These are phyloP conservation scores for Cocos nucifera DNA, from an alignment of 176 grass and related monocot species.

Conservation along the genomic window DNA sequence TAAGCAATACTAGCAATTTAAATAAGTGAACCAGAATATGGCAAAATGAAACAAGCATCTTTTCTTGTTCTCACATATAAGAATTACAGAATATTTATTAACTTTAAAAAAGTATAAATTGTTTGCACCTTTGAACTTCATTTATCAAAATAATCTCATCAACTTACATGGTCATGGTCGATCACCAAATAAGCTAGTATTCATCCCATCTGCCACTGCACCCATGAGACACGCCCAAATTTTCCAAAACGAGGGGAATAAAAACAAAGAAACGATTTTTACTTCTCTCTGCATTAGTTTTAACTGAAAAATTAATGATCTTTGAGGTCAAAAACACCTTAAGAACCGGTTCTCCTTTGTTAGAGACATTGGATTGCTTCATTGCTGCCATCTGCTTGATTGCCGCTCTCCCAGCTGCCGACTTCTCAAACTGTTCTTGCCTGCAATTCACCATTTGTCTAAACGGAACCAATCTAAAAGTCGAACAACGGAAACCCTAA, in stretches of 20 bases:
- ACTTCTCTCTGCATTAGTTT: background rate
- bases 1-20: no score
- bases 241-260: slow-evolving; percentile 5
- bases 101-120: no score
- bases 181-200: background rate
- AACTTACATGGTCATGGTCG: slow-evolving; percentile 27
- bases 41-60: no score
- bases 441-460: slow-evolving; percentile 21
- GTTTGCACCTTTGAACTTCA: no score
- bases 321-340: slow-evolving; percentile 33
- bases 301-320: background rate
- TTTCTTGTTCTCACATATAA: no score
- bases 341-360: slow-evolving; percentile 76
- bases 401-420: slow-evolving; percentile 74
- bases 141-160: background rate
- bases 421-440: slow-evolving; percentile 73
- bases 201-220: slow-evolving; percentile 94
- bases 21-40: no score
- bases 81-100: no score
- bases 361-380: slow-evolving; percentile 55
- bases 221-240: slow-evolving; percentile 12
- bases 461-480: no score
- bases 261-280: background rate
- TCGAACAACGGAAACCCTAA: no score
- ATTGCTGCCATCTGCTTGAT: slow-evolving; percentile 71